Evolutionary conservation across 306 rosid species (phyloP).

Genomic region (Glycine latifolia): DNA sequence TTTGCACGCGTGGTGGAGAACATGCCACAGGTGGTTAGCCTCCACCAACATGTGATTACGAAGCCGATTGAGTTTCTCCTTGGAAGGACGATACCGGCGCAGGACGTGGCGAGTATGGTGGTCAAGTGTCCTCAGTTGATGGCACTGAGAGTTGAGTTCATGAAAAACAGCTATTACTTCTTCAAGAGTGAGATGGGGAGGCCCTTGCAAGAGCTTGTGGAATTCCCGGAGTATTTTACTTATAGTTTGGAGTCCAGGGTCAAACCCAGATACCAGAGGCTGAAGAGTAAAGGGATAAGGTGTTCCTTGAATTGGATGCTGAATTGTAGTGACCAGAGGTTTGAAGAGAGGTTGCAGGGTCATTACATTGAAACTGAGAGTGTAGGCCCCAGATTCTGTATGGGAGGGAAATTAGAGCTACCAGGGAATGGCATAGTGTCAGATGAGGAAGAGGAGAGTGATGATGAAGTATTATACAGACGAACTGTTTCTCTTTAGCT

Average conservation of each 20-base stretch:
- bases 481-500: slow-evolving; percentile 73
- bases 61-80: slow-evolving; percentile 83
- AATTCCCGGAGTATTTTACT: slow-evolving; percentile 89
- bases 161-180: slow-evolving; percentile 87
- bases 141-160: slow-evolving; percentile 71
- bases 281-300: slow-evolving; percentile 78
- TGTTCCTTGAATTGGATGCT: slow-evolving; percentile 87
- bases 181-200: slow-evolving; percentile 91
- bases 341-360: slow-evolving; percentile 93
- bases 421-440: slow-evolving; percentile 75
- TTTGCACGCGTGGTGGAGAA: slow-evolving; percentile 81
- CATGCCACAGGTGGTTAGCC: slow-evolving; percentile 95
- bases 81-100: slow-evolving; percentile 60
- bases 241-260: slow-evolving; percentile 95
- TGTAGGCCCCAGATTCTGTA: slow-evolving; percentile 71
- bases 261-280: slow-evolving; percentile 79
- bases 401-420: slow-evolving; percentile 91
- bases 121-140: slow-evolving; percentile 81
- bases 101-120: slow-evolving; percentile 81
- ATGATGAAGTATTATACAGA: slow-evolving; percentile 77
- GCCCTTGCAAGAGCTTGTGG: slow-evolving; percentile 79
- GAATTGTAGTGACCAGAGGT: slow-evolving; percentile 91
- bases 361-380: slow-evolving; percentile 80
- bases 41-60: slow-evolving; percentile 80
- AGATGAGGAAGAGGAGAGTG: slow-evolving; percentile 85